Evolutionary conservation across 1,139 yeast genomes (phyloP).

Genomic region (Taiozyma sp.): DNA sequence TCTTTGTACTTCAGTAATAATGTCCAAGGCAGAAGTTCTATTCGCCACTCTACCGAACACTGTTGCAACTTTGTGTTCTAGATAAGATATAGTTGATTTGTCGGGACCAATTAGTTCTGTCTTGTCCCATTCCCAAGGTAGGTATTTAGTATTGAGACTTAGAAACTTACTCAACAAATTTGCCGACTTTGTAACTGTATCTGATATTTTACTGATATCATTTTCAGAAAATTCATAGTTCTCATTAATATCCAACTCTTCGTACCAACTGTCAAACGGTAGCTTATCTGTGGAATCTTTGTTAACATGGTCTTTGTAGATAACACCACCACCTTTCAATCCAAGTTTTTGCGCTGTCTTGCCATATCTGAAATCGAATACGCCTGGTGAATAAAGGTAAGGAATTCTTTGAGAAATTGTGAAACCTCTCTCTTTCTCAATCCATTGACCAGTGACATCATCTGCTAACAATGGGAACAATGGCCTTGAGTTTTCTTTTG

Average conservation of each 20-base stretch:
- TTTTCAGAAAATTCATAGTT: constrained; percentile 36
- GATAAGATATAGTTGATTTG: constrained; percentile 3
- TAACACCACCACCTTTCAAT: constrained; percentile 8
- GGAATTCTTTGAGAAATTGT: constrained; percentile 49
- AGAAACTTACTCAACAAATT: constrained; percentile 14
- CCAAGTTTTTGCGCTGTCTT: constrained; percentile 29
- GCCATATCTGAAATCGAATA: constrained; percentile 40
- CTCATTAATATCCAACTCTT: constrained; percentile 46
- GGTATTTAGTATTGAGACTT: not conserved
- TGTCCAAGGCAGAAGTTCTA: not conserved
- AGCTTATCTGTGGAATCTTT: constrained; percentile 21
- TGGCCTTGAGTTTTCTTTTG: constrained; percentile 37
- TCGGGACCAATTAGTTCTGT: constrained; percentile 5
- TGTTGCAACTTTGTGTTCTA: constrained; percentile 10
- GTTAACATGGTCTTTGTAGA: constrained; percentile 8
- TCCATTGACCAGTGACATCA: constrained; percentile 45
- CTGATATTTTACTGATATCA: constrained; percentile 35
- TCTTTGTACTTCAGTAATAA: constrained; percentile 1
- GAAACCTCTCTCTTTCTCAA: constrained; percentile 25
- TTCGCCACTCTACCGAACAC: constrained; percentile 4
- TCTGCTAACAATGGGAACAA: constrained; percentile 60
- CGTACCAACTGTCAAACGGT: constrained; percentile 40
- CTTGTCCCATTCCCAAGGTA: constrained; percentile 14
- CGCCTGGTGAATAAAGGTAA: constrained; percentile 48
- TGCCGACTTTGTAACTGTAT: constrained; percentile 31